Base-by-base conservation (phyloP, 2,329 filamentous ascomycete species). In the Beauveria bassiana region DNA sequence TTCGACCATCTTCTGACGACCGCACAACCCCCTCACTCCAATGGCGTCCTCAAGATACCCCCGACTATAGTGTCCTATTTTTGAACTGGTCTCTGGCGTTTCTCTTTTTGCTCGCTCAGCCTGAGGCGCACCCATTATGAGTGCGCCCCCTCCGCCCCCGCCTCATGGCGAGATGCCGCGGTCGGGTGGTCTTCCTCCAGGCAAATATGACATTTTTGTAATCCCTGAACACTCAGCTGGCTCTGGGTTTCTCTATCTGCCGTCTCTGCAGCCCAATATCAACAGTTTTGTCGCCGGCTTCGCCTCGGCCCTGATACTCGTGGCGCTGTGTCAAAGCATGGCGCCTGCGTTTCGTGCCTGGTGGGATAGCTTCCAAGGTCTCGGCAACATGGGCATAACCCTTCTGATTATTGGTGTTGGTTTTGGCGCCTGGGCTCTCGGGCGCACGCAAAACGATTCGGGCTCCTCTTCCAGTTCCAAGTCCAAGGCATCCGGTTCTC, bases 121-220 rank as follows among this genome's bases (percentile, higher is more conserved):
- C 26, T 53, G 47, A 45, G 46, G 47, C 42, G 42, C 63, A 65
- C 64, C 56, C 65, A 68, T 61, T 60, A 82, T 81, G 77, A 81
- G 75, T 73, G 77, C 74, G 65, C 88, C 88, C 65, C 92, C 92
- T 66, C 91, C 91, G 67, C 90, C 90, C 66, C 92, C 92, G 71
- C 91, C 91, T 65, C 92, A 96, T 77, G 91, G 92, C 75, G 82
- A 86, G 70, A 88, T 86, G 67, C 89, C 91, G 55, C 87, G 87
- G 73, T 81, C 84, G 43, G 74, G 79, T 18, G 88, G 89, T 61
- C 79, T 97, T 53, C 93, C 93, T 3, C 82, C 89, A 1, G 93
- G 93, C 61, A 96, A 95, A 72, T 98, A 96, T 75, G 93, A 98
- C 78, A 96, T 98, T 71, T 97, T 97, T 78, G 89, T 97, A 72